Base-by-base conservation (phyloP, 2,329 filamentous ascomycete genomes). In the Knufia fluminis region DNA sequence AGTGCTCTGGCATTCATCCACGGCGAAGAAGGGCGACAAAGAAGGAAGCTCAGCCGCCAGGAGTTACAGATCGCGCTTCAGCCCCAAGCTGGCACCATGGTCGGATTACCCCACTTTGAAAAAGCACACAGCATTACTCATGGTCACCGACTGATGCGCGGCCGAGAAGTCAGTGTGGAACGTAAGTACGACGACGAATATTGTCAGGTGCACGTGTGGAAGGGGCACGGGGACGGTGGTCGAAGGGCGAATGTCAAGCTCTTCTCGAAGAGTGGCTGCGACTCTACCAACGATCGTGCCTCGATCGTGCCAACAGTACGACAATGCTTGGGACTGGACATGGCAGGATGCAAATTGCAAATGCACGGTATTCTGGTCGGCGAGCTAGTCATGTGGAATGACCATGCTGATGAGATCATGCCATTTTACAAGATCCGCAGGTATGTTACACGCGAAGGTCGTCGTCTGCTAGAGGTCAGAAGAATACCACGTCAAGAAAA, bases 161-260 rank as follows among this genome's bases (percentile, higher is more conserved):
- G 76, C 33, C 9, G 33, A 36, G 33, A 36, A 16, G 33, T 36
- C 33, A 86, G 83, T 51, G 75, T 88, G 20, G 87, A 94, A 64
- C 74, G 82, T 46, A 94, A 94, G 62, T 79, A 92, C 53, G 88
- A 94, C 59, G 88, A 86, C 10, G 88, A 94, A 64, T 95, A 92
- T 57, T 94, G 86, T 58, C 88, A 95, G 63, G 80, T 95, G 24
- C 26, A 28, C 26, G 26, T 28, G 6, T 28, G 26, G 26, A 28
- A 28, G 12, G 6, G 12, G 26, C 6, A 12, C 26, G 6, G 12
- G 26, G 26, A 12, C 26, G 26, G 26, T 28, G 12, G 12, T 6
- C 6, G 12, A 28, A 28, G 12, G 26, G 6, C 26, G 12, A 12
- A 28, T 6, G 26, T 28, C 26, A 28, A 28, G 26, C 26, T 28